Percentiles rank a stretch among this genome's conserved stretches.
phyloP scores from a whole-genome alignment of 2,329 filamentous ascomycete genomes.

The Chaetomium strumarium region DNA sequence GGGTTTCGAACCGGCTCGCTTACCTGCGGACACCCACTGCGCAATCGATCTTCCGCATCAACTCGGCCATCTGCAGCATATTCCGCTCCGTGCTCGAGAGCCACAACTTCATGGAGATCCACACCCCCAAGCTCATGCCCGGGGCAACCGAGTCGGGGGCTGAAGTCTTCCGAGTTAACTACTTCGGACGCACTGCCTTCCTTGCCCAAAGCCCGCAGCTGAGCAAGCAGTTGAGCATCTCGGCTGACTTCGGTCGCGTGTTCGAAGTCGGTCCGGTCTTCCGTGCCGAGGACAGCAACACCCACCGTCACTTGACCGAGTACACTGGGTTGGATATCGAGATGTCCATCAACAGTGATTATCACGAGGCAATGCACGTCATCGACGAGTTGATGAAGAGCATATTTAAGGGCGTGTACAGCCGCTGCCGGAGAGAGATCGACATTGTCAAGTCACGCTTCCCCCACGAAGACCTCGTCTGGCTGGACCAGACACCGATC shows the following conservation, averaged over 20 bases:
- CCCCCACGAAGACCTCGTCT: conserved; percentile 79
- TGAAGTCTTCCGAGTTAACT: conserved; percentile 86
- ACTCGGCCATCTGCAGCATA: conserved; percentile 70
- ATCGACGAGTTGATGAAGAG: conserved; percentile 77
- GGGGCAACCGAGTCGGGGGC: conserved; percentile 87
- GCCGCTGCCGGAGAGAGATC: conserved; percentile 61
- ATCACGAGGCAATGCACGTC: conserved; percentile 76
- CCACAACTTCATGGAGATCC: conserved; percentile 82
- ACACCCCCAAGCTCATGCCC: conserved; percentile 87
- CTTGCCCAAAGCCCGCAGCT: conserved; percentile 87
- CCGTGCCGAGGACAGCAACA: conserved; percentile 92
- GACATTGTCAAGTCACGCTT: conserved; percentile 77
- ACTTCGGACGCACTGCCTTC: conserved; percentile 83
- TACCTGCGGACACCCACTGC: conserved; percentile 81
- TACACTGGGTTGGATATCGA: conserved; percentile 91
- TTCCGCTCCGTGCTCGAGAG: conserved; percentile 73
- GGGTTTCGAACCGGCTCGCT: conserved; percentile 72
- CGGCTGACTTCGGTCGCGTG: conserved; percentile 80
- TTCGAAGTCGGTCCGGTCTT: conserved; percentile 90
- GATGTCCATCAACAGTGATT: conserved; percentile 84
- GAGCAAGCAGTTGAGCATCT: conserved; percentile 88
- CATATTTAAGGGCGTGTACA: conserved; percentile 68
- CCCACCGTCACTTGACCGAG: conserved; percentile 87
- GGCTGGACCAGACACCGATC: conserved; percentile 77
- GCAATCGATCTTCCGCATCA: conserved; percentile 82